Evolutionary conservation across 352 stramenopile species (phyloP), one percentile per base, ranked within the genome.

Genomic region (Saprolegnia diclina): DNA sequence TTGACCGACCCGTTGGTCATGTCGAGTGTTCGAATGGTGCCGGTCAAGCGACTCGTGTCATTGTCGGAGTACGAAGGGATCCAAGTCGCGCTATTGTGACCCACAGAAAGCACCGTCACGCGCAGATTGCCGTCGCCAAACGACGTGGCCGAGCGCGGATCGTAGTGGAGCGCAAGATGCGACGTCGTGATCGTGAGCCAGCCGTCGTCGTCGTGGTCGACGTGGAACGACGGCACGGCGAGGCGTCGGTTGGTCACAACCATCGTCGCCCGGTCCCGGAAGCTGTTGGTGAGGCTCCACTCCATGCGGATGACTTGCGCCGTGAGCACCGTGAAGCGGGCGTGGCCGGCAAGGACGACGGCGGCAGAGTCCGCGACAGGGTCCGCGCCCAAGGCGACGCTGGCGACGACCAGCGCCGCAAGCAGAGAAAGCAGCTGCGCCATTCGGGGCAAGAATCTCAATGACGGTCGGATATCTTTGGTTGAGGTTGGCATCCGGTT

Each of bases 1-100:
- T 59, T 57, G 3, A 74, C 64, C 7, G 71, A 19, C 40, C 76
- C 76, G 22, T 78, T 75, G 18, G 67, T 56, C 4, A 67, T 67
- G 29, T 84, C 77, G 6, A 84, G 76, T 21, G 74, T 81, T 13
- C 76, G 69, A 19, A 84, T 67, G 37, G 77, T 81, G 13, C 77
- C 77, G 11, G 71, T 74, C 22, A 77, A 76, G 50, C 35, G 72
- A 65, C 52, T 75, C 56, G 14, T 40, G 46, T 70, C 70, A 10
- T 64, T 48, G 54, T 76, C 72, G 0, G 67, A 78, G 52, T 66
- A 62, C 4, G 67, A 80, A 32, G 65, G 71, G 59, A 62, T 52
- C 72, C 74, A 76, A 46, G 21, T 50, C 21, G 26, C 40, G 13
- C 18, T 40, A 11, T 24, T 10, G 19, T 52, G 19, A 0, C 19